Evolutionary conservation across 1,284 basidiomycete genomes (phyloP), one percentile per base, ranked within the genome.

Genomic region (Ustanciosporium gigantosporum): DNA sequence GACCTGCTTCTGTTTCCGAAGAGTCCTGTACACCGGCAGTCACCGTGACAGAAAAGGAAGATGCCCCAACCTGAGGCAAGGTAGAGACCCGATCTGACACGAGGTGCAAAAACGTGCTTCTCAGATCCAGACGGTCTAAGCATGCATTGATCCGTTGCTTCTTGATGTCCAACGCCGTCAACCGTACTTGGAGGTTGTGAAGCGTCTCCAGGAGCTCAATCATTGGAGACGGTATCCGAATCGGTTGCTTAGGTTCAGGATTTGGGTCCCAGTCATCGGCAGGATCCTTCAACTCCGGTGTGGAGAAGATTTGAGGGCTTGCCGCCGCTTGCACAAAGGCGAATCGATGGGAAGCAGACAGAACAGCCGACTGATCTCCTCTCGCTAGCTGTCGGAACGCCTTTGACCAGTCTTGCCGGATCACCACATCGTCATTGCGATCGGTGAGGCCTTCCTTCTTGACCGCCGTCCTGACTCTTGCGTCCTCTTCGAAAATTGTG

Each of bases 81-180:
- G 48, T 48, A 23, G 48, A 48, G 3, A 51, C 52, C 31, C 59
- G 59, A 19, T 62, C 59, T 3, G 59, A 56, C 9, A 56, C 52
- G 13, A 62, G 47, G 22, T 62, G 59, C 2, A 62, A 46, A 1
- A 62, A 41, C 3, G 41, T 51, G 41, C 59, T 62, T 27, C 59
- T 46, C 4, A 38, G 35, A 31, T 62, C 59, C 35, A 62, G 47
- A 2, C 47, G 51, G 24, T 62, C 59, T 7, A 62, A 48, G 3
- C 37, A 44, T 2, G 47, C 29, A 35, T 62, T 55, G 45, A 62
- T 42, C 15, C 22, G 41, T 2, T 34, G 15, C 25, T 62, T 62
- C 25, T 45, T 27, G 1, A 56, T 19, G 32, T 62, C 59, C 31
- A 56, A 34, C 14, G 38, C 37, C 14, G 15, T 20, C 16, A 61